These are phyloP conservation scores for Lodderomyces theae DNA, from an alignment of 1,139 yeast species.

Conservation along the genomic window DNA sequence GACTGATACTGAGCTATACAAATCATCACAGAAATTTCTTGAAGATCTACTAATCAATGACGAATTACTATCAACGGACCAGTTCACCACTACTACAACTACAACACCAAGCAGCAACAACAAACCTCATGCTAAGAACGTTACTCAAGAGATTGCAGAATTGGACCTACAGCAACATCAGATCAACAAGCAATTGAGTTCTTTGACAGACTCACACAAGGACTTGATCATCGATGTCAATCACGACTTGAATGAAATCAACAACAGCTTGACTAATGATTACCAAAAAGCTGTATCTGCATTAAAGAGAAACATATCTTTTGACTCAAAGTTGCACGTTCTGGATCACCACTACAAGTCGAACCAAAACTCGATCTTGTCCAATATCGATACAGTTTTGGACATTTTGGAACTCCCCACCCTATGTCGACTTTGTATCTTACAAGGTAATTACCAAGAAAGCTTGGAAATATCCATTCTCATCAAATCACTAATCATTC, in stretches of 20 bases:
- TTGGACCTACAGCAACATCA: conserved; percentile 35
- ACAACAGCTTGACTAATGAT: conserved; percentile 21
- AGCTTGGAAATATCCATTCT: conserved; percentile 78
- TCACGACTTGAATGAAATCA: conserved; percentile 27
- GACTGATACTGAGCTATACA: conserved; percentile 15
- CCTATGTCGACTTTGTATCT: conserved; percentile 75
- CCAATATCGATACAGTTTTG: conserved; percentile 67
- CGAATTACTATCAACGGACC: conserved; percentile 41
- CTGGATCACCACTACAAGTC: background rate
- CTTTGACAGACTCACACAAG: conserved; percentile 35
- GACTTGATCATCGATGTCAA: conserved; percentile 42
- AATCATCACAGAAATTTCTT: conserved; percentile 21
- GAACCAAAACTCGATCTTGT: conserved; percentile 40
- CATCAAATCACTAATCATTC: conserved; percentile 60
- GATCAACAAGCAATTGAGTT: conserved; percentile 30
- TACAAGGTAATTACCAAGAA: conserved; percentile 85
- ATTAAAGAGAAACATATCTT: conserved; percentile 15
- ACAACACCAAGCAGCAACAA: no score
- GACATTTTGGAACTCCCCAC: conserved; percentile 84
- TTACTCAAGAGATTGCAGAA: conserved; percentile 44
- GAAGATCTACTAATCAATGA: conserved; percentile 37
- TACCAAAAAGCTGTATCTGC: conserved; percentile 23
- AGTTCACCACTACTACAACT: conserved; percentile 23
- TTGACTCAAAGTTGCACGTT: background rate
- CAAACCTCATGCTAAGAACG: background rate